A percentile compares a stretch with the other conserved stretches of the same genome.
Conservation (phyloP, 345 rosid species). For the Eucalyptus sp. region DNA sequence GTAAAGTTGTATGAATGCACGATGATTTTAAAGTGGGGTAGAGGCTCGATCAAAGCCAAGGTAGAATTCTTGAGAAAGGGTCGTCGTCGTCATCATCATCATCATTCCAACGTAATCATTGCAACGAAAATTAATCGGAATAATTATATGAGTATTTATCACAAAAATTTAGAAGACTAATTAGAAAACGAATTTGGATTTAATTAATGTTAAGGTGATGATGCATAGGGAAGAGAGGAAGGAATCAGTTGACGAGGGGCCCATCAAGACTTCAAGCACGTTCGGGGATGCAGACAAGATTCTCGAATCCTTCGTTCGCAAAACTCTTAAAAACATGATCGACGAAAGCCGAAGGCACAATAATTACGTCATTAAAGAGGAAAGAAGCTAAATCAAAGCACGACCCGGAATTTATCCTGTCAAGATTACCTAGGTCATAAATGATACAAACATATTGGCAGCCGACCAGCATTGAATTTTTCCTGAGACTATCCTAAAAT, state of each 20-base stretch:
- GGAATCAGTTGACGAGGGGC: background rate
- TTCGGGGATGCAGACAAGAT: background rate
- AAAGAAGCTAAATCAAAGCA: too few species aligned
- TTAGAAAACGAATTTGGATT: background rate
- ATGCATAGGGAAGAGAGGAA: background rate
- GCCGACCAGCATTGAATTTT: background rate
- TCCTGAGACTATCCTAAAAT: background rate
- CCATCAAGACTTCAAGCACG: background rate
- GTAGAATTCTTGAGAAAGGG: background rate
- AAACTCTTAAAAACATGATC: background rate
- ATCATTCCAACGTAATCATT: too few species aligned
- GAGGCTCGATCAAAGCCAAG: background rate
- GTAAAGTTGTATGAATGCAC: background rate
- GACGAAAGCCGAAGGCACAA: background rate
- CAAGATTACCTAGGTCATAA: background rate
- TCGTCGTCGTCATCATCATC: background rate
- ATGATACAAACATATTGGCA: background rate
- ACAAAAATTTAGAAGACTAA: background rate
- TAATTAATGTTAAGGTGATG: background rate
- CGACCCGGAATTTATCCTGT: background rate
- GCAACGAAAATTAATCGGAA: fast-evolving
- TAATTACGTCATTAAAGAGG: too few species aligned
- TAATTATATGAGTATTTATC: background rate
- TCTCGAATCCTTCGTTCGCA: background rate
- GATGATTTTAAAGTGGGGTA: background rate